Evolutionary conservation across 2,329 filamentous ascomycete genomes (phyloP).

Genomic region (Pyricularia grisea): DNA sequence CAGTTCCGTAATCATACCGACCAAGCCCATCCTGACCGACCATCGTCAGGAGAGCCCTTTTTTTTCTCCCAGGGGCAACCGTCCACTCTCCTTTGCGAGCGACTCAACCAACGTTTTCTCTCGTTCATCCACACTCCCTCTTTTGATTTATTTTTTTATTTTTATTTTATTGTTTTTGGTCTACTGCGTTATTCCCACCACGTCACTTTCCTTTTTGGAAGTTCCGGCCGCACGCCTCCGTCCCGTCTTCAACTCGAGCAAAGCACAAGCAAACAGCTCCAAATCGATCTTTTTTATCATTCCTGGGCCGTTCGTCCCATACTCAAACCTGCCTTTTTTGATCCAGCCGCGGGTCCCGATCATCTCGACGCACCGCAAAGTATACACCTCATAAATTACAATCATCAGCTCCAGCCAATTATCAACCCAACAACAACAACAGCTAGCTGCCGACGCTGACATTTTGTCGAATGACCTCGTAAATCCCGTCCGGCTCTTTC

Average conservation of each 20-base stretch:
- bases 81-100: not conserved
- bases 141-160: not conserved
- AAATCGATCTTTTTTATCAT: not conserved
- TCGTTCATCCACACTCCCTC: not conserved
- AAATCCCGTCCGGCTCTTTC: constrained; percentile 6
- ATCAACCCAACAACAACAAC: not conserved
- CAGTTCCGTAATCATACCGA: not conserved
- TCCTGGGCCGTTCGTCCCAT: not conserved
- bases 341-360: not conserved
- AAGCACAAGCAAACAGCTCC: not conserved
- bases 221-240: not conserved
- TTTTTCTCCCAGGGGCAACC: not conserved
- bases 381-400: not conserved
- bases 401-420: not conserved
- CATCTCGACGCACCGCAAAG: not conserved
- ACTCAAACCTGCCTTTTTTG: not conserved
- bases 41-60: not conserved
- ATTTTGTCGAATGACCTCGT: constrained; percentile 5
- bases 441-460: not conserved
- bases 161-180: not conserved
- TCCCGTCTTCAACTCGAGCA: not conserved
- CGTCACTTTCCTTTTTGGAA: not conserved
- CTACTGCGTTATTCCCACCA: not conserved
- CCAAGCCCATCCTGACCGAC: not conserved
- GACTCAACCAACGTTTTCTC: not conserved